Percentiles rank a stretch among this genome's conserved stretches.
Conservation (phyloP, 805 yeast genomes). For the Naumovozyma castellii region DNA sequence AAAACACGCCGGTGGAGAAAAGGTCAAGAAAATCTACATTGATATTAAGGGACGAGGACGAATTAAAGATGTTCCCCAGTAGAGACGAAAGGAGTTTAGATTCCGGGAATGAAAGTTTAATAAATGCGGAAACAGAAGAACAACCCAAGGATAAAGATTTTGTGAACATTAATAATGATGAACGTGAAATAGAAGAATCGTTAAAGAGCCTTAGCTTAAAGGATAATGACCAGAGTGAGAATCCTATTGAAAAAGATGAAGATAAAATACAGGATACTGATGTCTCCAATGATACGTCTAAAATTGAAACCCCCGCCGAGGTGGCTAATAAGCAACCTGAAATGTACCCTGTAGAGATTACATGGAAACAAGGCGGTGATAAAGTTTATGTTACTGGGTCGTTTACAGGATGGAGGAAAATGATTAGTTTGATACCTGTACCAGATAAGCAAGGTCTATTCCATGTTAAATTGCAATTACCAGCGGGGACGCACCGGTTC, state of each 20-base stretch:
- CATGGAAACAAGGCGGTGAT: constrained; percentile 93
- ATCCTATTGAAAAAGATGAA: no score
- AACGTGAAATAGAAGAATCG: no score
- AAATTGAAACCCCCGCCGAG: no score
- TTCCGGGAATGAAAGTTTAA: not conserved
- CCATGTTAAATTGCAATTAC: constrained; percentile 62
- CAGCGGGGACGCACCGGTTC: constrained; percentile 85
- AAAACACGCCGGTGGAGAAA: not conserved
- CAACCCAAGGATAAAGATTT: no score
- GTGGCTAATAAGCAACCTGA: constrained; percentile 13
- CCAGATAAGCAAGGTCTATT: constrained; percentile 31
- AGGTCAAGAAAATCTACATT: not conserved
- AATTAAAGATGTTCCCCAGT: not conserved
- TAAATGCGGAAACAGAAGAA: no score
- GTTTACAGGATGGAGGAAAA: constrained; percentile 95
- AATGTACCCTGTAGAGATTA: constrained; percentile 50
- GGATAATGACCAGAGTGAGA: no score
- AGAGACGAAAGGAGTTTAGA: not conserved
- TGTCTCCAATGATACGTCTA: no score
- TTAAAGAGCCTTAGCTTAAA: no score
- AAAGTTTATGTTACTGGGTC: constrained; percentile 95
- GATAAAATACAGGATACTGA: no score
- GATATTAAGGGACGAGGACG: not conserved
- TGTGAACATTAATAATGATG: no score
- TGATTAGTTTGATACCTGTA: constrained; percentile 66